These are phyloP conservation scores for Paradendryphiella salina DNA, from an alignment of 2,329 filamentous ascomycete species.

Conservation along the genomic window DNA sequence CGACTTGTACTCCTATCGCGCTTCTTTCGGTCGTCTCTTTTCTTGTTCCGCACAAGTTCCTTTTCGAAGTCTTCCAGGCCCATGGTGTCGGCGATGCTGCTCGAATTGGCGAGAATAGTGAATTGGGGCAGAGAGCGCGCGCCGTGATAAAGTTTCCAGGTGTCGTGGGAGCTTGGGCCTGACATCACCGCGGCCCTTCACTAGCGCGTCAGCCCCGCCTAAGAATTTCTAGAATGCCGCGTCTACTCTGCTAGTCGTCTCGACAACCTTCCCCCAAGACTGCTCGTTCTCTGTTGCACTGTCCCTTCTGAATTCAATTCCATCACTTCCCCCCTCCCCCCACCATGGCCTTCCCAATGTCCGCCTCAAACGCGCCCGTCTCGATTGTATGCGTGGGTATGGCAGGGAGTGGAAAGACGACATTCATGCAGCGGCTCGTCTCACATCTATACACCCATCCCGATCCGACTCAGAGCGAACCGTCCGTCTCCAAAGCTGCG, in stretches of 20 bases:
- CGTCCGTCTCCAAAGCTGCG: constrained; percentile 35
- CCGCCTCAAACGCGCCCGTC: constrained; percentile 58
- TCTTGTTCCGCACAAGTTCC: constrained; percentile 68
- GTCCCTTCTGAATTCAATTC: too few species aligned
- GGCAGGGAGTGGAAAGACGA: constrained; percentile 99
- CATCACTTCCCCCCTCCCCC: neutral
- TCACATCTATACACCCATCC: constrained; percentile 82
- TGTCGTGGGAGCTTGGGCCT: constrained; percentile 23
- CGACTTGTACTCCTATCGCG: constrained; percentile 51
- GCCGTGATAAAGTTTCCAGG: constrained; percentile 14
- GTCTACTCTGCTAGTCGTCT: neutral
- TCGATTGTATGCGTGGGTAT: constrained; percentile 95
- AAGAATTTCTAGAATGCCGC: constrained; percentile 37
- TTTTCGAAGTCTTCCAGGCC: constrained; percentile 76
- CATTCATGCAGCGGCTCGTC: constrained; percentile 98
- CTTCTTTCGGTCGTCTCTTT: constrained; percentile 55
- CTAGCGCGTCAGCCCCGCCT: constrained; percentile 34
- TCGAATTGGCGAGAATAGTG: neutral
- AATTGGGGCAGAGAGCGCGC: constrained; percentile 8
- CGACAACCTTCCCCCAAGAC: neutral
- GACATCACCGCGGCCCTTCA: constrained; percentile 30
- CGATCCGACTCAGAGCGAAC: constrained; percentile 48
- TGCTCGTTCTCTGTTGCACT: neutral
- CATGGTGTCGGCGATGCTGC: constrained; percentile 48
- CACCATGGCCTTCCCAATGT: constrained; percentile 45